phyloP scores from a whole-genome alignment of 176 grass and related monocot genomes.

The Elymus sibiricus region DNA sequence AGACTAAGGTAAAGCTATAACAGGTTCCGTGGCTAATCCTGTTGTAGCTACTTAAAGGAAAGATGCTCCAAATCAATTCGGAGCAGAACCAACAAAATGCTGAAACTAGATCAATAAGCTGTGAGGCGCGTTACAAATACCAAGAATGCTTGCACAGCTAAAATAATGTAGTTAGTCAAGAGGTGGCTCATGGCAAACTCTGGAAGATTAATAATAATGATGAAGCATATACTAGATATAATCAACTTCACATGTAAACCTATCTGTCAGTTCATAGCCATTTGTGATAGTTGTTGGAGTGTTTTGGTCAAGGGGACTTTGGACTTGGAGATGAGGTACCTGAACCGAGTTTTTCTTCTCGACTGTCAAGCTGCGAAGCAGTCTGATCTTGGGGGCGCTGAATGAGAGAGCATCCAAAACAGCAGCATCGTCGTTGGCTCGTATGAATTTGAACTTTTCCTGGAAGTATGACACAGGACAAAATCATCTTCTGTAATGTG shows the following conservation, averaged over 20 bases:
- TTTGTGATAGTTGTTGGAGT: background rate
- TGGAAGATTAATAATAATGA: background rate
- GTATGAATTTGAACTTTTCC: constrained; percentile 74
- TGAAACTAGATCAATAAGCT: too few species aligned
- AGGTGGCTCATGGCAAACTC: background rate
- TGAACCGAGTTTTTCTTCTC: constrained; percentile 51
- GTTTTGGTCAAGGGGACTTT: background rate
- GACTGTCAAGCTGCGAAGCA: constrained; percentile 66
- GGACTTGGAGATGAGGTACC: constrained; percentile 27
- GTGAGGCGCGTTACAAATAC: background rate
- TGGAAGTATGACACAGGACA: constrained; percentile 20
- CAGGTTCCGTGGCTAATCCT: too few species aligned
- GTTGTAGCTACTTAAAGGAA: too few species aligned
- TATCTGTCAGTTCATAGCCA: background rate
- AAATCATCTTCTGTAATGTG: background rate
- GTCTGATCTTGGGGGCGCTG: constrained; percentile 65
- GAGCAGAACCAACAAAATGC: too few species aligned
- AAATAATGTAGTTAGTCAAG: background rate
- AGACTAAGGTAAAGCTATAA: too few species aligned
- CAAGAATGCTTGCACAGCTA: background rate
- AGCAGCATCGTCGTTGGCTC: constrained; percentile 45
- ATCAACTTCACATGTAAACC: background rate
- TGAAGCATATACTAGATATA: too few species aligned
- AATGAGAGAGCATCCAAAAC: constrained; percentile 60
- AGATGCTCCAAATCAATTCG: too few species aligned